phyloP scores from a whole-genome alignment of 345 rosid species.

The Populus pruinosa region DNA sequence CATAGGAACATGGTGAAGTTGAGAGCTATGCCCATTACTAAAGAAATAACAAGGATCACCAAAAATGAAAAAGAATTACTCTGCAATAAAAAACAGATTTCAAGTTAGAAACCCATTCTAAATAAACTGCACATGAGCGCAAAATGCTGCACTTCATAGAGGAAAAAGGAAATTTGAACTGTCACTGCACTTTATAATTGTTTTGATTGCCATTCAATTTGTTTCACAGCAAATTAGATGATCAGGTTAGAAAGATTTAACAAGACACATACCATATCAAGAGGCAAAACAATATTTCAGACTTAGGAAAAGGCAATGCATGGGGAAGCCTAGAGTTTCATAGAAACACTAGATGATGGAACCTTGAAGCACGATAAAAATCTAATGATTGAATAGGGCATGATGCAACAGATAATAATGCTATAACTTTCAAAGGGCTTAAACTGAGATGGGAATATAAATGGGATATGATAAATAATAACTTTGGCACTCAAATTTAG shows the following conservation, averaged over 20 bases:
- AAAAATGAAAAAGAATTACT: slow-evolving; percentile 70
- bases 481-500: background rate
- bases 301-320: background rate
- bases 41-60: slow-evolving; percentile 59
- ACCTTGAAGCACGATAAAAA: background rate
- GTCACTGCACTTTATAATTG: background rate
- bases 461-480: background rate
- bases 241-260: background rate
- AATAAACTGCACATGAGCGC: background rate
- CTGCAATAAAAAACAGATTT: slow-evolving; percentile 40
- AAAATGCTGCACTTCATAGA: background rate
- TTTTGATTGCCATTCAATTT: background rate
- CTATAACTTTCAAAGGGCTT: background rate
- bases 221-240: background rate
- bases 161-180: background rate
- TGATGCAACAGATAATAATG: background rate
- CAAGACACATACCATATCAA: background rate
- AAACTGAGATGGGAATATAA: background rate
- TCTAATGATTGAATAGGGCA: background rate
- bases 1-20: slow-evolving; percentile 97
- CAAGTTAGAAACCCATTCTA: slow-evolving; percentile 8
- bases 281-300: background rate
- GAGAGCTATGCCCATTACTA: slow-evolving; percentile 91
- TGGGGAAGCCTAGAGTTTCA: background rate
- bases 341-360: background rate